Conservation (phyloP, 2,329 filamentous ascomycete species). For the Stachybotrys chartarum region DNA sequence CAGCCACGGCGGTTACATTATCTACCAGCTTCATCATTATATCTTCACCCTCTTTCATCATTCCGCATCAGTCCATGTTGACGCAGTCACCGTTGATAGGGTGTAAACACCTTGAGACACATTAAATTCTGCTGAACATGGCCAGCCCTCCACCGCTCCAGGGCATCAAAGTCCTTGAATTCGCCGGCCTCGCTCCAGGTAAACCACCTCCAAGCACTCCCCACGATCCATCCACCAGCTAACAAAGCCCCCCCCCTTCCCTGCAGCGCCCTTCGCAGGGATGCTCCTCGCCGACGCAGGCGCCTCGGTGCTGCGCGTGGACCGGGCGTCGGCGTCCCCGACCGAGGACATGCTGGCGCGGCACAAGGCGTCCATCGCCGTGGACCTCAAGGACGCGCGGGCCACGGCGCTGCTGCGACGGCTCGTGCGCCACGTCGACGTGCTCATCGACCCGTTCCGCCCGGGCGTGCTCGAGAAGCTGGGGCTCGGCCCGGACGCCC, state of each 20-base stretch:
- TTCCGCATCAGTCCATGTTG: too few relatives aligned
- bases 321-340: slow-evolving; percentile 47
- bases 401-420: slow-evolving; percentile 61
- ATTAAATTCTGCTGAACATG: slow-evolving; percentile 13
- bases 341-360: slow-evolving; percentile 70
- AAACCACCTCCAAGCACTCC: slow-evolving; percentile 5
- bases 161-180: slow-evolving; percentile 51
- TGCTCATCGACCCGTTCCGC: slow-evolving; percentile 89
- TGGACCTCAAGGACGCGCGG: slow-evolving; percentile 65
- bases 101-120: too few relatives aligned
- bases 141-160: slow-evolving; percentile 28
- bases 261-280: slow-evolving; percentile 76
- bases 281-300: slow-evolving; percentile 86
- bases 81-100: too few relatives aligned
- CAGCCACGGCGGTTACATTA: too few relatives aligned
- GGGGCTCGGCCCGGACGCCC: slow-evolving; percentile 63
- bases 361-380: slow-evolving; percentile 70
- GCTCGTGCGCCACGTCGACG: slow-evolving; percentile 65
- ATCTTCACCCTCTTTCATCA: too few relatives aligned
- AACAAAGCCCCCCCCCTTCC: too few relatives aligned
- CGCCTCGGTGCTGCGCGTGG: slow-evolving; percentile 79
- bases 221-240: background rate
- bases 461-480: slow-evolving; percentile 85
- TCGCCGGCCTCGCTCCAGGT: slow-evolving; percentile 58
- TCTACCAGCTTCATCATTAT: too few relatives aligned